A percentile compares a stretch with the other conserved stretches of the same genome.
Evolutionary conservation across 1,284 basidiomycete species (phyloP).

Genomic region (Rugosomyces carneus): DNA sequence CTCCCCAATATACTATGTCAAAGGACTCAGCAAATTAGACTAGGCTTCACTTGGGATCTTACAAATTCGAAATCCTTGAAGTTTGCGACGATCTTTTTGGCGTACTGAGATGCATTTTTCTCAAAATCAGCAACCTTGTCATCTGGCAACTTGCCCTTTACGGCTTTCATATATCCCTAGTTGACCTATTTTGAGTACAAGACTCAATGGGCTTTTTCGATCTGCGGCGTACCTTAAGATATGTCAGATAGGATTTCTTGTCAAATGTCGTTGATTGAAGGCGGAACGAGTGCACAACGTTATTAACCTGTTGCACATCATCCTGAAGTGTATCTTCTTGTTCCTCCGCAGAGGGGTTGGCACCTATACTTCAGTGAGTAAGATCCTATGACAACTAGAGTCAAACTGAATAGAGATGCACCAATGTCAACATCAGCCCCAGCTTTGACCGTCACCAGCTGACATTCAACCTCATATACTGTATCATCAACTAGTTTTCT

Average conservation of each 20-base stretch:
- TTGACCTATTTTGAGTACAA: conserved; percentile 2
- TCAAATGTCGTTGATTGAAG: conserved; percentile 83
- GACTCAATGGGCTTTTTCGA: background rate
- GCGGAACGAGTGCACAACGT: conserved; percentile 91
- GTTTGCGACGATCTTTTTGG: conserved; percentile 86
- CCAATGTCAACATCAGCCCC: conserved; percentile 91
- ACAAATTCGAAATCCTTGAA: conserved; percentile 92
- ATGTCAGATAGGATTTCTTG: conserved; percentile 84
- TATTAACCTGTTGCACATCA: conserved; percentile 77
- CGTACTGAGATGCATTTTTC: conserved; percentile 71
- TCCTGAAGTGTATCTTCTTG: conserved; percentile 79
- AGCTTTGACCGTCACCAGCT: conserved; percentile 68
- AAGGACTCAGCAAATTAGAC: conserved; percentile 14
- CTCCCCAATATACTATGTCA: conserved; percentile 76
- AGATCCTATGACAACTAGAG: conserved; percentile 9
- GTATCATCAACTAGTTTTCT: conserved; percentile 83
- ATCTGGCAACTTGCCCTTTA: conserved; percentile 46
- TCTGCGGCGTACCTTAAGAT: conserved; percentile 69
- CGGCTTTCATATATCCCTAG: conserved; percentile 44
- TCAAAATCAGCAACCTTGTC: conserved; percentile 74
- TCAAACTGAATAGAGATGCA: conserved; percentile 28
- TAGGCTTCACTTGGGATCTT: conserved; percentile 19
- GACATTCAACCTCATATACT: conserved; percentile 89
- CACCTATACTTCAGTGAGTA: conserved; percentile 44
- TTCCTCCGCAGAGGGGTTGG: conserved; percentile 91